phyloP scores from a whole-genome alignment of 2,329 filamentous ascomycete genomes.

The Exophiala calicioides region DNA sequence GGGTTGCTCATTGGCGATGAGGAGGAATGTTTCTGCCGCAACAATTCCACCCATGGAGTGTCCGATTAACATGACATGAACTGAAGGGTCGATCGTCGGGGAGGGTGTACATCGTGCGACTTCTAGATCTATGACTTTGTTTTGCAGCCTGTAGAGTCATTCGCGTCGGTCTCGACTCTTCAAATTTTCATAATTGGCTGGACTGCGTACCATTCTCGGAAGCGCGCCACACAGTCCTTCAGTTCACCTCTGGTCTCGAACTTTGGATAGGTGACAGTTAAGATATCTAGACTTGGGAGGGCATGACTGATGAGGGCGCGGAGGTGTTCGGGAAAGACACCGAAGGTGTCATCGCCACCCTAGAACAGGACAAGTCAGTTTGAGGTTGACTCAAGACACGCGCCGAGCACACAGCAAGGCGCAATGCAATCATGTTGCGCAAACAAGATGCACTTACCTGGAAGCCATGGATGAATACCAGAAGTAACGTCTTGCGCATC shows the following conservation, averaged over 20 bases:
- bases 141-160: constrained; percentile 66
- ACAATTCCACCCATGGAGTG: constrained; percentile 95
- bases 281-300: constrained; percentile 45
- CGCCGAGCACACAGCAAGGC: no score
- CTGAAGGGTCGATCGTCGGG: constrained; percentile 82
- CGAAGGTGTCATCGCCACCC: constrained; percentile 54
- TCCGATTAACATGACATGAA: constrained; percentile 77
- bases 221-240: constrained; percentile 46
- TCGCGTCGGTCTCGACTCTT: constrained; percentile 1
- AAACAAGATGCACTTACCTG: constrained; percentile 38
- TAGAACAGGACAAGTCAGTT: constrained; percentile 27
- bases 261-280: constrained; percentile 48
- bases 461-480: constrained; percentile 53
- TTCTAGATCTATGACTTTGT: constrained; percentile 93
- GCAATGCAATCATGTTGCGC: no score
- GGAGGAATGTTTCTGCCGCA: constrained; percentile 81
- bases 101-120: constrained; percentile 77
- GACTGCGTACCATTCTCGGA: constrained; percentile 49
- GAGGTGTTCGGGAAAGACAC: constrained; percentile 47
- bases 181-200: neutral
- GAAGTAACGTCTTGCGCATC: constrained; percentile 49
- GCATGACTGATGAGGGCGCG: constrained; percentile 44
- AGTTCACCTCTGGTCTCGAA: constrained; percentile 53
- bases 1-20: constrained; percentile 68
- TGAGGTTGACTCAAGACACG: no score